Percentiles rank a stretch among this genome's conserved stretches.
Conservation (phyloP, 176 grass and related monocot species). For the Phyllostachys edulis region DNA sequence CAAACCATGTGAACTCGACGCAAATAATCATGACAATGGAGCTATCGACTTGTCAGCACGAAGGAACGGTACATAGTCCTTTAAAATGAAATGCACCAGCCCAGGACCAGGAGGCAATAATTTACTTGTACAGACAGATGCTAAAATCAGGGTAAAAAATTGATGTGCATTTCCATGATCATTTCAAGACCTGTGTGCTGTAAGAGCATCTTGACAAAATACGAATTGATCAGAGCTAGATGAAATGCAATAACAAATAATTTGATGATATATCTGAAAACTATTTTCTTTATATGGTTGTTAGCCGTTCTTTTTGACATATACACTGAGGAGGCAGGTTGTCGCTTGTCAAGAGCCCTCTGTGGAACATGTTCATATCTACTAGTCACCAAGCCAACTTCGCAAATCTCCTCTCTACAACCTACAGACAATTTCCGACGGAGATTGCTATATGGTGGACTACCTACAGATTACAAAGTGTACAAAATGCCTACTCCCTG, state of each 20-base stretch:
- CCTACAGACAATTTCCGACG: conserved; percentile 11
- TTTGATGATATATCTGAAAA: background rate
- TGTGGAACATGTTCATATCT: conserved; percentile 16
- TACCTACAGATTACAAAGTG: conserved; percentile 53
- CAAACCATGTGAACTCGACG: too few relatives aligned
- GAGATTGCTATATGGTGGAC: conserved; percentile 26
- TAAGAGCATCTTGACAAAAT: background rate
- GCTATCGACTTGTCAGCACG: background rate
- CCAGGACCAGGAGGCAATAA: background rate
- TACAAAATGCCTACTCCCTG: conserved; percentile 24
- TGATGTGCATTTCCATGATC: background rate
- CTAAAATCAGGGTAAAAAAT: background rate
- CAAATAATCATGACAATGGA: too few relatives aligned
- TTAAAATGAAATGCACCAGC: background rate
- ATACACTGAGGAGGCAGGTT: conserved; percentile 14
- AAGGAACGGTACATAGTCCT: background rate
- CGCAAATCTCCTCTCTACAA: conserved; percentile 13
- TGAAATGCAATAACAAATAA: background rate
- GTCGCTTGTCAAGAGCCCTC: background rate
- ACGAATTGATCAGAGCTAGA: background rate
- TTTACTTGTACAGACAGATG: background rate
- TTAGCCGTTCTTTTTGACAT: conserved; percentile 32
- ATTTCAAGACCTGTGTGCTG: background rate
- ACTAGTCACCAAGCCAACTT: background rate
- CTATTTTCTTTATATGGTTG: conserved; percentile 14